Conservation (phyloP, 176 grass and related monocot genomes). For the Canna indica region DNA sequence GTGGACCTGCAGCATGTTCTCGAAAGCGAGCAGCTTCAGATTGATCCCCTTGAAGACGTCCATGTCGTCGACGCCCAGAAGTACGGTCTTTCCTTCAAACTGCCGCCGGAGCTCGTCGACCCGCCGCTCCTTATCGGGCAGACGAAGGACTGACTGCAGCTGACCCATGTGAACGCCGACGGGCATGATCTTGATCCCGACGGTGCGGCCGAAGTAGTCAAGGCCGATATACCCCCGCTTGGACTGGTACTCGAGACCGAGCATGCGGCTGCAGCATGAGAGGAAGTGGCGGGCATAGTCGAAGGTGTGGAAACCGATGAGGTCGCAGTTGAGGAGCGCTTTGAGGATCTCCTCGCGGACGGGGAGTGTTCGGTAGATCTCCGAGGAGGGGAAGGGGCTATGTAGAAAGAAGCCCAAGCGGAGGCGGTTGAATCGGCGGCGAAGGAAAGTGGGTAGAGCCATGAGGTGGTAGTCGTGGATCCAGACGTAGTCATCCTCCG, state of each 20-base stretch:
- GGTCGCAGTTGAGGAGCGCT: conserved; percentile 87
- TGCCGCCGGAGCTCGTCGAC: conserved; percentile 59
- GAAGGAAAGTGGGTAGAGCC: conserved; percentile 93
- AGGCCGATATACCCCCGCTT: conserved; percentile 95
- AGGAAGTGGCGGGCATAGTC: conserved; percentile 98
- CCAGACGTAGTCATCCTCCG: conserved; percentile 96
- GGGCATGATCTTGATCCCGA: conserved; percentile 98
- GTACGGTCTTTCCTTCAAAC: conserved; percentile 71
- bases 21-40: conserved; percentile 88
- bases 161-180: conserved; percentile 94
- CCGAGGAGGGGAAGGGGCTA: conserved; percentile 89
- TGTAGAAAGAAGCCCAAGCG: conserved; percentile 99
- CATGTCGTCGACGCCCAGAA: conserved; percentile 95
- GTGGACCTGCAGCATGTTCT: conserved; percentile 73
- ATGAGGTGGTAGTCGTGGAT: conserved; percentile 98
- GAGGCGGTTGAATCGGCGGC: conserved; percentile 85
- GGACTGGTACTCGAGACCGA: conserved; percentile 90
- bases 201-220: conserved; percentile 94
- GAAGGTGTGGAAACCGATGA: conserved; percentile 96
- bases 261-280: conserved; percentile 94
- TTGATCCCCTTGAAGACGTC: conserved; percentile 98
- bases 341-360: conserved; percentile 96
- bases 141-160: conserved; percentile 42
- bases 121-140: conserved; percentile 59
- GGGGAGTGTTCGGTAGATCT: conserved; percentile 90